These are phyloP conservation scores for Pseudozyma flocculosa DNA, from an alignment of 1,284 basidiomycete species.

Conservation along the genomic window DNA sequence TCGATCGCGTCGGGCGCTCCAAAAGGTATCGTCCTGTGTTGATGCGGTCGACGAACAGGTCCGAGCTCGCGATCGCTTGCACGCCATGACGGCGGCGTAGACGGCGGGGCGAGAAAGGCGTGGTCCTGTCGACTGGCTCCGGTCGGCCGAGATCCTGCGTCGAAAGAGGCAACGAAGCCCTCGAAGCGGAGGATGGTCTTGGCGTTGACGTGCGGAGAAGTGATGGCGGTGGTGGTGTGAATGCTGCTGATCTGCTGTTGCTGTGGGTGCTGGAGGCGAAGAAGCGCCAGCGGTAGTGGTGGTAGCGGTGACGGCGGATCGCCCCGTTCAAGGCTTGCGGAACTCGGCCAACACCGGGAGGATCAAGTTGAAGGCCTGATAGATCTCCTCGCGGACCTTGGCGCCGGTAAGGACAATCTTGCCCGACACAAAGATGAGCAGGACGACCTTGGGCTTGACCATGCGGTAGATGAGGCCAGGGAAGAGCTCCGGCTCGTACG, in stretches of 20 bases:
- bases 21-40: too few relatives aligned
- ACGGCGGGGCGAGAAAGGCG: too few relatives aligned
- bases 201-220: too few relatives aligned
- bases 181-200: neutral
- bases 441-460: constrained; percentile 99
- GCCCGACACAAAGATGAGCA: constrained; percentile 97
- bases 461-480: constrained; percentile 99
- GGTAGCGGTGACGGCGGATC: neutral
- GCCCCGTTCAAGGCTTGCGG: constrained; percentile 50
- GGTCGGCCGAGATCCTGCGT: neutral
- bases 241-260: constrained; percentile 38
- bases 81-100: too few relatives aligned
- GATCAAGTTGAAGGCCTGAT: constrained; percentile 98
- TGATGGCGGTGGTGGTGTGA: too few relatives aligned
- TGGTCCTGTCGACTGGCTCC: too few relatives aligned
- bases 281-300: too few relatives aligned
- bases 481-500: constrained; percentile 98
- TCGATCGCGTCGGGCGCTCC: too few relatives aligned
- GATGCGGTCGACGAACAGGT: too few relatives aligned
- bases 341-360: constrained; percentile 66
- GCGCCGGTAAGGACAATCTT: constrained; percentile 99
- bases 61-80: too few relatives aligned
- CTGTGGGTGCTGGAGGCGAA: too few relatives aligned
- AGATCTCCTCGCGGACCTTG: constrained; percentile 99
- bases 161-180: neutral